A percentile compares a stretch with the other conserved stretches of the same genome.
Evolutionary conservation across 2,329 filamentous ascomycete genomes (phyloP).

Genomic region (Triangularia setosa): DNA sequence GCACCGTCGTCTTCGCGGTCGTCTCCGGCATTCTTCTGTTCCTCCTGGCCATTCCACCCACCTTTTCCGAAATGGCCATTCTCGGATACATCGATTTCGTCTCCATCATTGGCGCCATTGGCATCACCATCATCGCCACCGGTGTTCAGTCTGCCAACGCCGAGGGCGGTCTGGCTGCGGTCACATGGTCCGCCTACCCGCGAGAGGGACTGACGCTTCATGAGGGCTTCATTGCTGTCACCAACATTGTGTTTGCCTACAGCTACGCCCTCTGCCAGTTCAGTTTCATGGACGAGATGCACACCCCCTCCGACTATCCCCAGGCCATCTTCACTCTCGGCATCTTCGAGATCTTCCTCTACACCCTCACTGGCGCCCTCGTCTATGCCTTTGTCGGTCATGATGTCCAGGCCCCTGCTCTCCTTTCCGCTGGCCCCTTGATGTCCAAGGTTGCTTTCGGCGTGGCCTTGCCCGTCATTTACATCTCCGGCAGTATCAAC

Average conservation of each 20-base stretch:
- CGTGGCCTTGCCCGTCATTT: conserved; percentile 66
- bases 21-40: conserved; percentile 45
- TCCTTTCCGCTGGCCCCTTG: conserved; percentile 57
- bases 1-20: conserved; percentile 43
- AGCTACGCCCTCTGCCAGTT: conserved; percentile 51
- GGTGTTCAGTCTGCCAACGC: conserved; percentile 41
- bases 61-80: conserved; percentile 46
- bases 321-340: conserved; percentile 61
- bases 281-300: conserved; percentile 53
- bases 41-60: conserved; percentile 44
- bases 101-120: conserved; percentile 60
- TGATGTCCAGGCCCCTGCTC: conserved; percentile 61
- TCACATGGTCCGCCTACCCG: conserved; percentile 44
- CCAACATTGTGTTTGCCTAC: conserved; percentile 70
- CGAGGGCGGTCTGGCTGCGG: conserved; percentile 24
- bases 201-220: conserved; percentile 44
- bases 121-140: conserved; percentile 63
- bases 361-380: conserved; percentile 62
- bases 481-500: conserved; percentile 71
- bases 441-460: conserved; percentile 67
- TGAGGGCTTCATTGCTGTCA: conserved; percentile 56
- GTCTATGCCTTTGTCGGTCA: conserved; percentile 67
- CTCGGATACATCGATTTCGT: conserved; percentile 54
- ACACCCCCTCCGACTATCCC: conserved; percentile 43
- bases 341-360: conserved; percentile 58